A percentile compares a stretch with the other conserved stretches of the same genome.
phyloP scores from a whole-genome alignment of 2,329 filamentous ascomycete species.

The Colletotrichum magnum region DNA sequence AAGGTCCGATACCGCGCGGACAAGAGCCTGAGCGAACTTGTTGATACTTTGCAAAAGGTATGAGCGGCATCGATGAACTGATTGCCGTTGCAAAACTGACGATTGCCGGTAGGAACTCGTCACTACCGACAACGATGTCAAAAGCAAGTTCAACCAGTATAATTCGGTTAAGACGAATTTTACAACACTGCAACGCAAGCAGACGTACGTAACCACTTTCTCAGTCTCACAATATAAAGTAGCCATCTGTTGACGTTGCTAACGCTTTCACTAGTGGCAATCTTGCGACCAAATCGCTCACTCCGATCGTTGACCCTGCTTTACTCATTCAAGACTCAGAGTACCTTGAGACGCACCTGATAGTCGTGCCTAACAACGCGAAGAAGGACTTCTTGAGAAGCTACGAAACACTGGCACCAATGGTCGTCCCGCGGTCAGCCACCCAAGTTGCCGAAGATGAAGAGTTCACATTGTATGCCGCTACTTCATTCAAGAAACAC shows the following conservation, averaged over 20 bases:
- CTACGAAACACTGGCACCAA: slow-evolving; percentile 90
- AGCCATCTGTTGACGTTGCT: slow-evolving; percentile 41
- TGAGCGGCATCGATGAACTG: not conserved
- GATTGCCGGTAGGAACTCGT: slow-evolving; percentile 77
- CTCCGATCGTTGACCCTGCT: slow-evolving; percentile 86
- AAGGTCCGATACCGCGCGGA: slow-evolving; percentile 97
- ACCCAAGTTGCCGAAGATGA: slow-evolving; percentile 85
- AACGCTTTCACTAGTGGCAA: slow-evolving; percentile 75
- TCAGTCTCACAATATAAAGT: not conserved
- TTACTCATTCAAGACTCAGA: slow-evolving; percentile 91
- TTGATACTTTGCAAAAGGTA: slow-evolving; percentile 91
- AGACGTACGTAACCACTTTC: slow-evolving; percentile 74
- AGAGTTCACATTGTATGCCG: slow-evolving; percentile 90
- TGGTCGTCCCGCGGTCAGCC: slow-evolving; percentile 94
- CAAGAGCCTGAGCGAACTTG: slow-evolving; percentile 87
- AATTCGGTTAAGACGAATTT: slow-evolving; percentile 91
- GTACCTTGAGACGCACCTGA: slow-evolving; percentile 95
- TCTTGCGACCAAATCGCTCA: slow-evolving; percentile 92
- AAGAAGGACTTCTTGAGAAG: slow-evolving; percentile 90
- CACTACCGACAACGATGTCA: slow-evolving; percentile 96
- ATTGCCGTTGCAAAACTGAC: not conserved
- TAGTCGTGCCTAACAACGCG: slow-evolving; percentile 85
- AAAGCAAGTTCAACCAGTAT: slow-evolving; percentile 94
- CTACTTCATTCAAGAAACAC: slow-evolving; percentile 95
- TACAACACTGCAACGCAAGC: slow-evolving; percentile 84